A percentile compares a stretch with the other conserved stretches of the same genome.
Conservation (phyloP, 2,329 filamentous ascomycete species). For the Phialocephala sp. region DNA sequence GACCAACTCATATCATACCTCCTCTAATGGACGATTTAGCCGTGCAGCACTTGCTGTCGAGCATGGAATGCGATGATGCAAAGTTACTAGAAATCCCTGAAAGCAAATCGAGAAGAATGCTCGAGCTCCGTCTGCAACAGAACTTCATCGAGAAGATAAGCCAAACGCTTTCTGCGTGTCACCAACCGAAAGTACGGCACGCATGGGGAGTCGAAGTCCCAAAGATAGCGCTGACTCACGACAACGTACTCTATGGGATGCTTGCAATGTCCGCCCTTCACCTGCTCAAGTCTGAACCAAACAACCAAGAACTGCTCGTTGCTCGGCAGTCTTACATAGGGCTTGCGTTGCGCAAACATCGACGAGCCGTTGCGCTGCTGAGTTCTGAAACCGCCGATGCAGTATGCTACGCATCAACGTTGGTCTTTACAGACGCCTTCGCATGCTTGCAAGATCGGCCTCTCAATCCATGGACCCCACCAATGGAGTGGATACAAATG, state of each 20-base stretch:
- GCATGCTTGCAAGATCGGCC: constrained; percentile 27
- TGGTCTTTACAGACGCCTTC: constrained; percentile 29
- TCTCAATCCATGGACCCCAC: constrained; percentile 28
- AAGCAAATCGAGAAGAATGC: background rate
- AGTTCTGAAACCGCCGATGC: constrained; percentile 25
- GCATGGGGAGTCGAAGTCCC: background rate
- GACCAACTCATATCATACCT: background rate
- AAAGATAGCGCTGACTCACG: background rate
- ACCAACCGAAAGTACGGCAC: background rate
- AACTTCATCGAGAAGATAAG: constrained; percentile 11
- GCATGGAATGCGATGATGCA: background rate
- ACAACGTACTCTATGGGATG: constrained; percentile 9
- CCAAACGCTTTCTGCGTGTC: background rate
- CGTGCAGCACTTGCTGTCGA: constrained; percentile 1
- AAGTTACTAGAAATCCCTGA: background rate
- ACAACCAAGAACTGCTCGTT: constrained; percentile 21
- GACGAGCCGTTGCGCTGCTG: constrained; percentile 21
- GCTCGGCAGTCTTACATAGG: constrained; percentile 27
- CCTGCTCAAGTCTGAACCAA: constrained; percentile 21
- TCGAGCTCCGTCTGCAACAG: constrained; percentile 10
- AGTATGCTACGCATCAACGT: constrained; percentile 24
- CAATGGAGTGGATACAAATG: constrained; percentile 30
- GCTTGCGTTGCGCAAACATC: constrained; percentile 26
- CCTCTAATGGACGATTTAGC: background rate
- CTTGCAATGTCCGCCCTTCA: constrained; percentile 29